Evolutionary conservation across 2,329 filamentous ascomycete genomes (phyloP), one percentile per base, ranked within the genome.

Genomic region (Xylaria sp.): DNA sequence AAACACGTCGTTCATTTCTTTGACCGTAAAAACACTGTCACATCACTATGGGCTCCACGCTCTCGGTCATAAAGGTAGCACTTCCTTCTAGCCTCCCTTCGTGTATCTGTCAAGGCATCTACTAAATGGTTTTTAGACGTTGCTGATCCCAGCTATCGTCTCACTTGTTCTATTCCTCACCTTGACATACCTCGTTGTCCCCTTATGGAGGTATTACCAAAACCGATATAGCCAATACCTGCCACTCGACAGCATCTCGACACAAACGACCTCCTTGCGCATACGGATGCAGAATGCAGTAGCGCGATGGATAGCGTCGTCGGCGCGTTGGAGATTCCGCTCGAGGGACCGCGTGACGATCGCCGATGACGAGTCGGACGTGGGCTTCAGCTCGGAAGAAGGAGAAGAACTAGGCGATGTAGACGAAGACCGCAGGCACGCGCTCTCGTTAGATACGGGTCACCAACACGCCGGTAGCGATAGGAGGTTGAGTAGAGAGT

Each of bases 191-290:
- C 78, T 88, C 69, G 71, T 92, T 64, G 73, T 91, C 25, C 91
- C 91, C 1, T 73, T 90, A 63, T 91, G 90, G 84, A 88, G 86
- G 50, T 85, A 83, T 60, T 91, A 92, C 76, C 87, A 86, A 66
- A 84, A 83, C 69, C 87, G 89, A 63, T 92, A 92, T 75, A 84
- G 87, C 72, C 88, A 91, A 64, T 93, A 93, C 73, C 84, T 92
- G 1, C 90, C 90, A 0, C 78, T 92, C 66, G 84, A 90, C 64
- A 80, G 82, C 33, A 85, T 90, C 63, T 85, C 85, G 21, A 84
- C 80, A 53, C 83, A 83, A 53, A 88, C 84, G 5, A 77, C 79
- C 7, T 79, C 86, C 64, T 69, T 88, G 23, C 82, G 87, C 28
- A 78, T 83, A 50, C 80, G 85, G 64, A 70, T 86, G 64, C 80